These are phyloP conservation scores for Claviceps sp. DNA, from an alignment of 2,329 filamentous ascomycete genomes.

Conservation along the genomic window DNA sequence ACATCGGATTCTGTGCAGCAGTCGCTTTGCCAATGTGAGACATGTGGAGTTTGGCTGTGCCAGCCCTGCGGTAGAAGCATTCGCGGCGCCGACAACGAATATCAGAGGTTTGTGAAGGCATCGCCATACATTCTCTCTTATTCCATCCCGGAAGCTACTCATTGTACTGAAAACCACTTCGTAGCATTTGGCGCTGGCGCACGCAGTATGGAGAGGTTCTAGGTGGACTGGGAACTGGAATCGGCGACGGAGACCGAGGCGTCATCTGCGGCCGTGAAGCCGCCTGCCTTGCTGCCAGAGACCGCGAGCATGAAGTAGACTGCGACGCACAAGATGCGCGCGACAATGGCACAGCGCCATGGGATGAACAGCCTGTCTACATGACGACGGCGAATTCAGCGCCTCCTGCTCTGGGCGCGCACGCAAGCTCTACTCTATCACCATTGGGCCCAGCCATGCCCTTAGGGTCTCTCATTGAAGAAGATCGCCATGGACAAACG, in stretches of 20 bases:
- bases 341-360: constrained; percentile 20
- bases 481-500: constrained; percentile 25
- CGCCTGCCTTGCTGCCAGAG: constrained; percentile 62
- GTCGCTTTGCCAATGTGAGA: constrained; percentile 38
- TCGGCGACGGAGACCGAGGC: constrained; percentile 77
- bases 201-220: constrained; percentile 72
- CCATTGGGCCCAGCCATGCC: constrained; percentile 10
- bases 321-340: constrained; percentile 67
- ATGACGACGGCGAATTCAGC: constrained; percentile 11
- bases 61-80: constrained; percentile 68
- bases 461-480: constrained; percentile 16
- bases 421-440: constrained; percentile 7
- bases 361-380: constrained; percentile 10
- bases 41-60: constrained; percentile 66
- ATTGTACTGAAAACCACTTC: neutral
- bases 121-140: neutral
- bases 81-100: constrained; percentile 43
- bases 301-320: constrained; percentile 73
- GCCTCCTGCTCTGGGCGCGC: constrained; percentile 5
- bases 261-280: constrained; percentile 73
- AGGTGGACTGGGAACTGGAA: constrained; percentile 69
- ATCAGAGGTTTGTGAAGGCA: constrained; percentile 33
- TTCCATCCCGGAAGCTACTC: neutral
- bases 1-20: constrained; percentile 42
- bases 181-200: constrained; percentile 76